Evolutionary conservation across 768 basidiomycete species (phyloP).

Genomic region (Tylopilus plumbeoviolaceoides): DNA sequence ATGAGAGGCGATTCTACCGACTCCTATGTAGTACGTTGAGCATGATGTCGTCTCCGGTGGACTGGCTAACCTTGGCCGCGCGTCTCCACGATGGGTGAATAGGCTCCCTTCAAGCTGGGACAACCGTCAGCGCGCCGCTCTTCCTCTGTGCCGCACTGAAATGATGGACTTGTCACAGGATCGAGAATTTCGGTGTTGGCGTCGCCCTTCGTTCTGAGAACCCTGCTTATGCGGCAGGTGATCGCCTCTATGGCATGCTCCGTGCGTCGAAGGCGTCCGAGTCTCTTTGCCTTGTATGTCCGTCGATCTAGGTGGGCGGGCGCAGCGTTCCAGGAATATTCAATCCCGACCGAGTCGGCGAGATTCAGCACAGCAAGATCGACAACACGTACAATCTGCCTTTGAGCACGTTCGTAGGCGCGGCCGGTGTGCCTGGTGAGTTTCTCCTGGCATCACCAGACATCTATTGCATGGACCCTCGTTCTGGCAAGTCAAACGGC

Average conservation of each 20-base stretch:
- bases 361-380: background rate
- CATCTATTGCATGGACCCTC: background rate
- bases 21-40: background rate
- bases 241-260: constrained; percentile 2
- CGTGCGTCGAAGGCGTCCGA: background rate
- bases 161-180: background rate
- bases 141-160: background rate
- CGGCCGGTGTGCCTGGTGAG: constrained; percentile 5
- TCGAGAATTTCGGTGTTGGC: background rate
- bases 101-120: background rate
- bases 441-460: too few relatives aligned
- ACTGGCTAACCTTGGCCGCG: background rate
- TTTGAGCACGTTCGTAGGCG: constrained; percentile 3
- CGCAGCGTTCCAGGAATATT: constrained; percentile 4
- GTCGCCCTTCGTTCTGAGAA: constrained; percentile 5
- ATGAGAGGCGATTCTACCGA: background rate
- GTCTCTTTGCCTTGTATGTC: background rate
- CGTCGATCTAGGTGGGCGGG: background rate
- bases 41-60: background rate
- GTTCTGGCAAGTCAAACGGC: constrained; percentile 1
- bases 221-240: background rate
- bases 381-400: background rate
- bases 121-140: background rate
- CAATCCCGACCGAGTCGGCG: background rate
- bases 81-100: background rate